A percentile compares a stretch with the other conserved stretches of the same genome.
Evolutionary conservation across 805 yeast species (phyloP).

Genomic region (Lipomyces oligophaga): DNA sequence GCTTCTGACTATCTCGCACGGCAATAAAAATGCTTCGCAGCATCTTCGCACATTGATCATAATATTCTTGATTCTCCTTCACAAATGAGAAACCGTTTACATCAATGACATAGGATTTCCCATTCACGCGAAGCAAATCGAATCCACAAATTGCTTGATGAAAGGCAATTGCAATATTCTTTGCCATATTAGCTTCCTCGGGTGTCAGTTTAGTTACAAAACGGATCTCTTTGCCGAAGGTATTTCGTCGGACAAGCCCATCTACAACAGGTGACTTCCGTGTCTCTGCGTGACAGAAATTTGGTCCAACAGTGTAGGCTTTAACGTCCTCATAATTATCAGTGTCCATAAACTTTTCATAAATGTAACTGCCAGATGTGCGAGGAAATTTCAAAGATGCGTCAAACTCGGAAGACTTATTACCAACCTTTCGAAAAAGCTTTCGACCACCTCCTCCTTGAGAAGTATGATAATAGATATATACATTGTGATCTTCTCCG

Average conservation of each 20-base stretch:
- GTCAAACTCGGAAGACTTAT: constrained; percentile 94
- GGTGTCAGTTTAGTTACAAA: constrained; percentile 75
- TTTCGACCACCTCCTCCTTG: constrained; percentile 98
- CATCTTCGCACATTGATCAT: constrained; percentile 76
- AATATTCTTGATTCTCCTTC: constrained; percentile 81
- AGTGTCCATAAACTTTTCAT: constrained; percentile 95
- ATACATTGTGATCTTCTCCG: constrained; percentile 97
- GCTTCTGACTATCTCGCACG: constrained; percentile 43
- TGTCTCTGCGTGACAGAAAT: constrained; percentile 95
- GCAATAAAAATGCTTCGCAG: constrained; percentile 61
- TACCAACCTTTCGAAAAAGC: constrained; percentile 91
- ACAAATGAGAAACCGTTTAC: constrained; percentile 98
- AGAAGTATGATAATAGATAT: constrained; percentile 79
- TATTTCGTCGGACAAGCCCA: constrained; percentile 94
- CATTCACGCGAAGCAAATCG: constrained; percentile 84
- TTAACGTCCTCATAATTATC: constrained; percentile 98
- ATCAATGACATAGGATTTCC: constrained; percentile 87
- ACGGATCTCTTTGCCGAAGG: constrained; percentile 95
- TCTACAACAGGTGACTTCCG: constrained; percentile 99
- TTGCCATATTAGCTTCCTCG: constrained; percentile 78
- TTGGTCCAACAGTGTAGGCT: constrained; percentile 92
- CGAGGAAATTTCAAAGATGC: constrained; percentile 70
- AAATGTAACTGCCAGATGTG: constrained; percentile 84
- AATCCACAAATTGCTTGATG: constrained; percentile 96
- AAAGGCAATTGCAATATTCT: constrained; percentile 66